Base-by-base conservation (phyloP, 129 eudicot genomes). In the Deinandra increscens region DNA sequence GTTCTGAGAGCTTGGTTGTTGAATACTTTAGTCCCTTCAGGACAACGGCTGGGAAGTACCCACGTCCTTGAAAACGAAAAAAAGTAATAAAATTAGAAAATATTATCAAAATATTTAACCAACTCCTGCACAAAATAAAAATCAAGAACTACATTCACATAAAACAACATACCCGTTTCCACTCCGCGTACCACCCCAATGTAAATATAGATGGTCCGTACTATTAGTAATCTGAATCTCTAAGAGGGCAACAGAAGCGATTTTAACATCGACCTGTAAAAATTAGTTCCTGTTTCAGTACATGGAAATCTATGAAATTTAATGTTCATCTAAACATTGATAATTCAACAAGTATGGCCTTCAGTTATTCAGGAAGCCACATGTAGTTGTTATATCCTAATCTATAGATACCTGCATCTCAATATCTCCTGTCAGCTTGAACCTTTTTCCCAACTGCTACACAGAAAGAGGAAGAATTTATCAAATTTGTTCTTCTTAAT, bases 1-100 rank as follows among this genome's bases (percentile, higher is more conserved):
- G 86, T 88, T 85, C 97, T 81, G 64, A 88, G 95, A 73, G 97
- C 97, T 75, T 71, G 81, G 60, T 90, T 72, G 71, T 88, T 85
- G 60, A 81, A 84, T 61, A 67, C 85, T 80, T 81, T 73, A 13
- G 97, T 85, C 73, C 90, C 90, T 74, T 83, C 90, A 29, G 97
- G 96, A 39, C 86, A 78, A 69, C 79, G 54, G 13, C 66, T 41
- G 7, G 96, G 97, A 75, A 91, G 90, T 53, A 82, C 22, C 97
- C 97, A 88, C 48, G 80, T 75, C 54, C 96, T 87, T 70, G 4
- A 48, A 73, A 60, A 39, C 59, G 33, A 58, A 4, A n/a, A 1
- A 65, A 15, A n/a, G n/a, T 43, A 44, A 8, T 3, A 70, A 42
- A 79, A 7, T 23, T 34, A 29, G 36, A 60, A 33, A 38, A 73